Conservation (phyloP, 163 green algal species). For the Scenedesmus sp. region DNA sequence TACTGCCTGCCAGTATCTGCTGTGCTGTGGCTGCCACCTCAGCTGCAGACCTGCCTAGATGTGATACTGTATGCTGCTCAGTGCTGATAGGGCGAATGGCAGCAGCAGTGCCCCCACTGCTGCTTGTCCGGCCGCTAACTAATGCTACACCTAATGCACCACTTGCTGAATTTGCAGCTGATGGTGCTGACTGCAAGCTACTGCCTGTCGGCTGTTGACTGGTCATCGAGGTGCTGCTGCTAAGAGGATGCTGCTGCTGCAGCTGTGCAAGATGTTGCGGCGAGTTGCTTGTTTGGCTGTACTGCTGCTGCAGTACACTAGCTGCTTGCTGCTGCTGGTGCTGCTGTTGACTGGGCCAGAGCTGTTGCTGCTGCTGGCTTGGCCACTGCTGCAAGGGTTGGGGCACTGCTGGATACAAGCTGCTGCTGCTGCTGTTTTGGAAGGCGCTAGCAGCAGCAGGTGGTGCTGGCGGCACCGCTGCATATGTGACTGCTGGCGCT, state of each 20-base stretch:
- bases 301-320: neutral
- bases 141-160: neutral
- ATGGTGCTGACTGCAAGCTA: neutral
- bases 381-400: slow-evolving; percentile 5
- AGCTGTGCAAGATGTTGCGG: neutral
- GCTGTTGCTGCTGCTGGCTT: slow-evolving; percentile 17
- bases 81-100: neutral
- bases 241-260: slow-evolving; percentile 13
- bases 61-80: neutral
- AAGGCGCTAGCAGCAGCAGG: neutral
- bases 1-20: neutral
- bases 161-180: neutral
- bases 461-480: neutral
- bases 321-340: neutral
- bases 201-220: neutral
- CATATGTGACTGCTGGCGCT: neutral
- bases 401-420: neutral
- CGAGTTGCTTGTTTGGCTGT: neutral
- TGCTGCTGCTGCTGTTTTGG: neutral
- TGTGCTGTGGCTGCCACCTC: neutral
- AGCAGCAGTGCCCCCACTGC: neutral
- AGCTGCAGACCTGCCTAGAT: neutral
- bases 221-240: neutral
- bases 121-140: neutral
- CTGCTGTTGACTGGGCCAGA: neutral